Conservation (phyloP, 192 early-diverging fungal species). For the Powellomyces hirtus region DNA sequence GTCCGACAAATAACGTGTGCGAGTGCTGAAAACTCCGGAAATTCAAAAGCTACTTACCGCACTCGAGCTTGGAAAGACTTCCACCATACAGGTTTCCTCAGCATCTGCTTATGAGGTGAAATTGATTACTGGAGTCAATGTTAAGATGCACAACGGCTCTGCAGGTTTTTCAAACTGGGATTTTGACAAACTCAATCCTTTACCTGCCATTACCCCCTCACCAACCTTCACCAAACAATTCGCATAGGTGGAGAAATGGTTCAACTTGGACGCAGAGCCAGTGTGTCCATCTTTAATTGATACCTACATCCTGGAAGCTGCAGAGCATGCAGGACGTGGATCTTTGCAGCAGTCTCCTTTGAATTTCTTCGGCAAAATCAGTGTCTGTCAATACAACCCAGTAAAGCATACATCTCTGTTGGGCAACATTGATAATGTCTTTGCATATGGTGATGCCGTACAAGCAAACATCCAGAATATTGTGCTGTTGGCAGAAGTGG, state of each 20-base stretch:
- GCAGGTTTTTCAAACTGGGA: constrained; percentile 1
- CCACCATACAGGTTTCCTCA: too few species aligned
- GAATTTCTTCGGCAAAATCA: too few species aligned
- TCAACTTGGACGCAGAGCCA: neutral
- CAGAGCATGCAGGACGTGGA: too few species aligned
- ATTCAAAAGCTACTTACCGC: too few species aligned
- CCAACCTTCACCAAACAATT: neutral
- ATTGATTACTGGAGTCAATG: neutral
- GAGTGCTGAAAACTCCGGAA: too few species aligned
- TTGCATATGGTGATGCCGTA: constrained; percentile 1
- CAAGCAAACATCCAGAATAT: neutral
- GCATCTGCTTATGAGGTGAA: too few species aligned
- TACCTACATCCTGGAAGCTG: constrained; percentile 7
- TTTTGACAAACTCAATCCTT: neutral
- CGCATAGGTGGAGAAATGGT: neutral
- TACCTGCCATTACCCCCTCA: neutral
- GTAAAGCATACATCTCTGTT: neutral
- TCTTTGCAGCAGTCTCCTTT: too few species aligned
- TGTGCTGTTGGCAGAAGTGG: neutral
- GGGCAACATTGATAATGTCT: constrained; percentile 5
- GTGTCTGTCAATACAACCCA: constrained; percentile 10
- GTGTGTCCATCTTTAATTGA: neutral
- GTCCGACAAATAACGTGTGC: too few species aligned
- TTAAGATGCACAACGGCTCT: neutral
- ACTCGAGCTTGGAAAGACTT: too few species aligned